Evolutionary conservation across 768 basidiomycete species (phyloP).

Genomic region (Leccinum broughii): DNA sequence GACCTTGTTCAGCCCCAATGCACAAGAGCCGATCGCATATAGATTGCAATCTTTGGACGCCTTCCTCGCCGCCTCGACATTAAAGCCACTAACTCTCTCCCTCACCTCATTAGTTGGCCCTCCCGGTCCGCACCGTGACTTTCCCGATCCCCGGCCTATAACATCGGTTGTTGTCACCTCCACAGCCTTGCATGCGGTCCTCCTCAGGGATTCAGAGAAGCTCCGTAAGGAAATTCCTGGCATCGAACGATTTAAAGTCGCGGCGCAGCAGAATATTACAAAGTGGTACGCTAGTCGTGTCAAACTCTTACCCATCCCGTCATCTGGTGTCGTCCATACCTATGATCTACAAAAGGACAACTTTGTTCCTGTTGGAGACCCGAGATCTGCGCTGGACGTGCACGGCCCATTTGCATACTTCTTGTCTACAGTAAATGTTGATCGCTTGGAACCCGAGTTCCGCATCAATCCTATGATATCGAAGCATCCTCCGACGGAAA

Average conservation of each 20-base stretch:
- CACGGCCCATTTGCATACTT: constrained; percentile 87
- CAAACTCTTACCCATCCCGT: constrained; percentile 51
- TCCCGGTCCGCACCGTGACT: constrained; percentile 23
- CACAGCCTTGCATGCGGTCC: constrained; percentile 80
- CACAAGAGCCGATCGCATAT: constrained; percentile 36
- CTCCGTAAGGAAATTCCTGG: constrained; percentile 71
- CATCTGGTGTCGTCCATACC: constrained; percentile 46
- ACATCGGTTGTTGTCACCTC: constrained; percentile 85
- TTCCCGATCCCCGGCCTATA: constrained; percentile 25
- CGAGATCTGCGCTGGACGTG: constrained; percentile 44
- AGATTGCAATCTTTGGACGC: constrained; percentile 57
- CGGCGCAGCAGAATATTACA: constrained; percentile 72
- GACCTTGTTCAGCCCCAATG: constrained; percentile 63
- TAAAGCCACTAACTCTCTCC: constrained; percentile 53
- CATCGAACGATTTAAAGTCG: constrained; percentile 84
- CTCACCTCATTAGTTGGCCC: constrained; percentile 46
- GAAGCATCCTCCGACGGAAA: constrained; percentile 42
- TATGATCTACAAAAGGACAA: constrained; percentile 55
- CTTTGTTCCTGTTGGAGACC: constrained; percentile 49
- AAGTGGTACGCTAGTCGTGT: constrained; percentile 68
- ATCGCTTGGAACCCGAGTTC: constrained; percentile 83
- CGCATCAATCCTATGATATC: constrained; percentile 67
- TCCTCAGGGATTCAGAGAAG: constrained; percentile 78
- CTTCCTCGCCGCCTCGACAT: constrained; percentile 41
- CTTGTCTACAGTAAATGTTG: constrained; percentile 77